These are phyloP conservation scores for Ophiosphaerella korrae DNA, from an alignment of 2,329 filamentous ascomycete genomes.

Conservation along the genomic window DNA sequence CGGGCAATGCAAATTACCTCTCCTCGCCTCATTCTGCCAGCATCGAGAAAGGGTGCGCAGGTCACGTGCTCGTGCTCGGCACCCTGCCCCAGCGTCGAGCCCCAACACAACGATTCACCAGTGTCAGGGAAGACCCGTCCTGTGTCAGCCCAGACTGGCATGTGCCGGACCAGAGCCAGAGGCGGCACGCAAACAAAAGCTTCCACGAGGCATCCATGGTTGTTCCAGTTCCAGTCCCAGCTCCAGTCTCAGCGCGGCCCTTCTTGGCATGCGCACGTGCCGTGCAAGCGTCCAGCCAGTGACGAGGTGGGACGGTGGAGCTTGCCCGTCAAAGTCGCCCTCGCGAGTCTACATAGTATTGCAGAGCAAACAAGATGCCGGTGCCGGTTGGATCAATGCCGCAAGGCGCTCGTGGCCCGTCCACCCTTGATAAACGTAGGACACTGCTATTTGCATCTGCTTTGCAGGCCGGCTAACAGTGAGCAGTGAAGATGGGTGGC, in stretches of 20 bases:
- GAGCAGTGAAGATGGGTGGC: constrained; percentile 91
- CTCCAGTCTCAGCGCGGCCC: not conserved
- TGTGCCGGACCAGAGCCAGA: not conserved
- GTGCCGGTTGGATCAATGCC: constrained; percentile 58
- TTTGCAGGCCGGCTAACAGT: constrained; percentile 34
- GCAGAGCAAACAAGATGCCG: constrained; percentile 54
- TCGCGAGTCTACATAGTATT: not conserved
- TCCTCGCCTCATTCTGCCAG: constrained; percentile 20
- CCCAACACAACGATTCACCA: not conserved
- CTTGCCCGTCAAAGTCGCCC: not conserved
- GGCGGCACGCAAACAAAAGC: not conserved
- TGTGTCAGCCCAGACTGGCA: not conserved
- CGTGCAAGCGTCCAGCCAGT: constrained; percentile 11
- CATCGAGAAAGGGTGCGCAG: constrained; percentile 10
- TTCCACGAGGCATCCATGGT: constrained; percentile 13
- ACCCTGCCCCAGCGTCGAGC: not conserved
- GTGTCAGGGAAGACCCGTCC: not conserved
- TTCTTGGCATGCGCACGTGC: constrained; percentile 15
- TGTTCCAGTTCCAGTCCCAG: constrained; percentile 3
- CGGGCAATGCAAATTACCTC: not conserved
- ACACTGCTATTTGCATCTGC: constrained; percentile 23
- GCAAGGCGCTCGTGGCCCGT: constrained; percentile 58
- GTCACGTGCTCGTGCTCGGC: constrained; percentile 18
- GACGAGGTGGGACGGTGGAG: constrained; percentile 2
- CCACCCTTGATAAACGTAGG: constrained; percentile 74